These are phyloP conservation scores for Calonectria crousiana DNA, from an alignment of 2,329 filamentous ascomycete genomes.

Conservation along the genomic window DNA sequence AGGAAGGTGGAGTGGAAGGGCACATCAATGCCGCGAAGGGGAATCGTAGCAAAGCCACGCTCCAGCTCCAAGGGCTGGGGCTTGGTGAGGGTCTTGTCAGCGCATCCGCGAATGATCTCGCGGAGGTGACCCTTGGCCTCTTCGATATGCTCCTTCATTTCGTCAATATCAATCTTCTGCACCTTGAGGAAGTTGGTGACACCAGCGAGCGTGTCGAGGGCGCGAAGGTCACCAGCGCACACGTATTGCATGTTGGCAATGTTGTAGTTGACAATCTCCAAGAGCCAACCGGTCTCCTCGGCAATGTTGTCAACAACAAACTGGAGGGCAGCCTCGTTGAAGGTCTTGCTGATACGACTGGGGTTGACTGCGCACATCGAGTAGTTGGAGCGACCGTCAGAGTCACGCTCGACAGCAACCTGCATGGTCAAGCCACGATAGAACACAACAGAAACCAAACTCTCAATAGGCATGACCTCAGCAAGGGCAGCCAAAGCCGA, in stretches of 20 bases:
- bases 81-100: slow-evolving; percentile 89
- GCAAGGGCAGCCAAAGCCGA: slow-evolving; percentile 95
- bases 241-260: slow-evolving; percentile 83
- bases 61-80: slow-evolving; percentile 89
- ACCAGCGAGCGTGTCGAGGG: slow-evolving; percentile 79
- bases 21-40: slow-evolving; percentile 96
- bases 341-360: slow-evolving; percentile 97
- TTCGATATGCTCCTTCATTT: slow-evolving; percentile 89
- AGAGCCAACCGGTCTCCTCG: slow-evolving; percentile 92
- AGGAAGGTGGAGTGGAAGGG: slow-evolving; percentile 99
- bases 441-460: slow-evolving; percentile 97
- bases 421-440: slow-evolving; percentile 99
- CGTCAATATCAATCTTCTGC: slow-evolving; percentile 97
- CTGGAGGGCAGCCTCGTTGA: slow-evolving; percentile 96
- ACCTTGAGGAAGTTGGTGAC: slow-evolving; percentile 96
- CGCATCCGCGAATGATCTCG: slow-evolving; percentile 90
- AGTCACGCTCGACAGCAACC: slow-evolving; percentile 97
- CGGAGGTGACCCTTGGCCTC: slow-evolving; percentile 91
- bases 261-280: slow-evolving; percentile 99
- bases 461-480: slow-evolving; percentile 99
- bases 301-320: slow-evolving; percentile 97
- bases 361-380: slow-evolving; percentile 99
- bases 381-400: slow-evolving; percentile 93
- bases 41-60: slow-evolving; percentile 96
- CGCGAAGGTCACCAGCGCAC: slow-evolving; percentile 77